Evolutionary conservation across 306 rosid genomes (phyloP).

Genomic region (Morella rubra): DNA sequence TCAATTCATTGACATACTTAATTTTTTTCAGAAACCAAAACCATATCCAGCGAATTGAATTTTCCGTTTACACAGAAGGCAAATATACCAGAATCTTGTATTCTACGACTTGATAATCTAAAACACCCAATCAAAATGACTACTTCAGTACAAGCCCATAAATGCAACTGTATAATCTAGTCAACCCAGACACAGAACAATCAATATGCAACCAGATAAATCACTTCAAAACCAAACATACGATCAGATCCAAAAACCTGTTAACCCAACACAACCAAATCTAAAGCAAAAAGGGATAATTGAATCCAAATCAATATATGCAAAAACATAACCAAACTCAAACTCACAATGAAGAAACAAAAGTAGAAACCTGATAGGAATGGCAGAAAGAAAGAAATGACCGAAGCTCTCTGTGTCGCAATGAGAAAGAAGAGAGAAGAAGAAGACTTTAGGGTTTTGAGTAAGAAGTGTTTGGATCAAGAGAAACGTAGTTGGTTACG

Average conservation of each 20-base stretch:
- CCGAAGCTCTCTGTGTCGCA: constrained; percentile 15
- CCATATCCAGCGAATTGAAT: too few species aligned
- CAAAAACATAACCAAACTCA: not conserved
- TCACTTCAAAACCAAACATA: not conserved
- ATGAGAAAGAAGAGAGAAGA: not conserved
- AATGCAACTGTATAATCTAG: constrained; percentile 15
- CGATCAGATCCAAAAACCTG: constrained; percentile 29
- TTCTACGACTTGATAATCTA: constrained; percentile 10
- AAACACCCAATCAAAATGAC: not conserved
- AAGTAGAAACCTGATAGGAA: constrained; percentile 26
- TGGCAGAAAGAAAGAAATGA: constrained; percentile 17
- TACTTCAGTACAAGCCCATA: constrained; percentile 13
- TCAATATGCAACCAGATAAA: not conserved
- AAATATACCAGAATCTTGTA: not conserved
- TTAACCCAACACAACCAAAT: not conserved
- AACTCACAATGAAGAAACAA: not conserved
- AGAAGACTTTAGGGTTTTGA: constrained; percentile 19
- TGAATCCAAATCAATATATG: not conserved
- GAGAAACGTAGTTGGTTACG: constrained; percentile 26
- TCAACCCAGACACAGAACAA: not conserved
- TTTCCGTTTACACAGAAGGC: not conserved
- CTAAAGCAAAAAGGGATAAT: not conserved
- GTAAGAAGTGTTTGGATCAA: constrained; percentile 29
- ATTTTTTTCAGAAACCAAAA: not conserved
- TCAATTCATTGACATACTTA: not conserved